Conservation (phyloP, 2,329 filamentous ascomycete genomes). For the Ilyonectria sp. region DNA sequence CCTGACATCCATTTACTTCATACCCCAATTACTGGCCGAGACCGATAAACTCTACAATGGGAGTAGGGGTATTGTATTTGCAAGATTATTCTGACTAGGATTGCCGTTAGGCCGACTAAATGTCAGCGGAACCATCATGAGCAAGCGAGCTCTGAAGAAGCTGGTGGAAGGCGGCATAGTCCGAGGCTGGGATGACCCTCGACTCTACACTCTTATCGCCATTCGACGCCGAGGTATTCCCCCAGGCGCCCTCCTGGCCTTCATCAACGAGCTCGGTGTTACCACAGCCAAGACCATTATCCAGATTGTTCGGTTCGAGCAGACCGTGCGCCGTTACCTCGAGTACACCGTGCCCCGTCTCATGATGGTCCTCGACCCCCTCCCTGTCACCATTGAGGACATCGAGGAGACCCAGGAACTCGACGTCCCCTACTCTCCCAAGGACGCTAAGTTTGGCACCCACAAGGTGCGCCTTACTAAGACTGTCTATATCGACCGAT, state of each 20-base stretch:
- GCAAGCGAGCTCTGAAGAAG: constrained; percentile 86
- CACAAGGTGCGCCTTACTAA: constrained; percentile 77
- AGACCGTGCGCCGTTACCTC: constrained; percentile 87
- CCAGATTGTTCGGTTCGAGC: constrained; percentile 86
- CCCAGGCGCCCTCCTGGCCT: constrained; percentile 88
- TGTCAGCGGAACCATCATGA: constrained; percentile 87
- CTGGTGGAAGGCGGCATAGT: constrained; percentile 85
- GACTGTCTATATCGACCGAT: constrained; percentile 88
- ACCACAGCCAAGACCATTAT: constrained; percentile 87
- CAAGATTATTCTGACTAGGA: not conserved
- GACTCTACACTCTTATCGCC: constrained; percentile 89
- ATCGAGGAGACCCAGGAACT: constrained; percentile 71
- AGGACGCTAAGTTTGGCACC: constrained; percentile 78
- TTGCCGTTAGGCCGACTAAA: constrained; percentile 63
- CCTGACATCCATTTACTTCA: not conserved
- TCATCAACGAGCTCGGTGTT: constrained; percentile 92
- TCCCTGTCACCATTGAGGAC: constrained; percentile 87
- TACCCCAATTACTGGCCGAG: not conserved
- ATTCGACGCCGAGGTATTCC: constrained; percentile 89
- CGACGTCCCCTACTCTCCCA: constrained; percentile 85
- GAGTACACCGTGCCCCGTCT: constrained; percentile 90
- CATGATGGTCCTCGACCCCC: constrained; percentile 90
- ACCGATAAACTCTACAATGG: not conserved
- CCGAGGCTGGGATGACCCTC: constrained; percentile 91
- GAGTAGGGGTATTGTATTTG: not conserved